Evolutionary conservation across 2,329 filamentous ascomycete genomes (phyloP), one percentile per base, ranked within the genome.

Genomic region (Pyrenophora teres): DNA sequence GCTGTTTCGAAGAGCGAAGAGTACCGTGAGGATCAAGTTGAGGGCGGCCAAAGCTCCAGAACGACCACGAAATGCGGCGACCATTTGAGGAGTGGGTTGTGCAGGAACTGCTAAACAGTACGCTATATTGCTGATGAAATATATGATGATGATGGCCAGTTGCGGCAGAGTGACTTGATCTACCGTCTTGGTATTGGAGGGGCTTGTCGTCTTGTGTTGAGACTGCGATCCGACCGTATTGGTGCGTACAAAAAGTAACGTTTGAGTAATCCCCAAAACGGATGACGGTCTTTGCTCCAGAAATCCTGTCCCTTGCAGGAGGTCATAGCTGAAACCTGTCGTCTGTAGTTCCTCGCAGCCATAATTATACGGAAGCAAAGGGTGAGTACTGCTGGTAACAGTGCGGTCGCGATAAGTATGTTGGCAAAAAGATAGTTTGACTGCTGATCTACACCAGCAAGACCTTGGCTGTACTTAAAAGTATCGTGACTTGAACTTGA

Each of bases 1-100:
- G 72, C 91, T 92, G 76, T 90, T 91, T 54, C 88, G 81, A 35
- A 86, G 84, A 27, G 87, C 86, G 71, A 90, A 80, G 40, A 90
- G 69, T 68, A 90, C 86, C 1, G 90, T 77, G 3, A 88, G 87
- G 50, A 86, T 78, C 85, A 91, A 87, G 74, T 92, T 92, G 70
- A 89, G 81, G n/a, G 84, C 81, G 6, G 87, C 77, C 37, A 92
- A 76, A n/a, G 85, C 80, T 49, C 88, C 88, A 27, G 83, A 86
- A 31, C 88, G 82, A 69, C 87, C 88, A 56, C 87, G 79, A 45
- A 71, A 57, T 19, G 59, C 55, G 13, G 82, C 12, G 87, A 90
- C 48, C 21, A 51, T 48, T 89, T 92, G 73, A 89, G 92, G 68
- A 87, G 91, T 65, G 79, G 87, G 19, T 83, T 87, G 42, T 68